phyloP scores from a whole-genome alignment of 495 filamentous ascomycete species.

The Aspergillus carlsbadensis region DNA sequence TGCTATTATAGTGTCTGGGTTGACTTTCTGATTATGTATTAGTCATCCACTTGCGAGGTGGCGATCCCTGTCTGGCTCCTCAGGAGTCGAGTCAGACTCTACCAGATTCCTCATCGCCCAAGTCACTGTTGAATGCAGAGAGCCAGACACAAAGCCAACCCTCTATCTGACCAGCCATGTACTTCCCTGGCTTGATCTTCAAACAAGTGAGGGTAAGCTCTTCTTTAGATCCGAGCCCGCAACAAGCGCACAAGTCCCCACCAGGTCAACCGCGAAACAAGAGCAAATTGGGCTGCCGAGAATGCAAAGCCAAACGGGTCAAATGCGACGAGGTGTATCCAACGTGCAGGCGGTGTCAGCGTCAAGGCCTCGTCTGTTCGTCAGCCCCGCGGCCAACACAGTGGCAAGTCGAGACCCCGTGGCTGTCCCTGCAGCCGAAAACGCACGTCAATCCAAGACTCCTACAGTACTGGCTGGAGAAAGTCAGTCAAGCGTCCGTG shows the following conservation, averaged over 20 bases:
- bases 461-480: conserved; percentile 21
- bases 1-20: no score
- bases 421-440: conserved; percentile 12
- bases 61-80: no score
- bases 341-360: conserved; percentile 51
- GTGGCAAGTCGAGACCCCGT: conserved; percentile 19
- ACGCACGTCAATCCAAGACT: conserved; percentile 10
- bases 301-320: conserved; percentile 38
- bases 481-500: conserved; percentile 11
- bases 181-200: conserved; percentile 11
- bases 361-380: conserved; percentile 16
- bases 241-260: conserved; percentile 12
- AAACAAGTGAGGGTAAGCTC: conserved; percentile 13
- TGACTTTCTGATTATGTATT: no score
- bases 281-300: conserved; percentile 19
- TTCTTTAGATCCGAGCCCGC: conserved; percentile 9
- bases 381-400: conserved; percentile 10
- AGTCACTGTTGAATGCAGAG: no score
- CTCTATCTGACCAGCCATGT: no score
- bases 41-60: no score
- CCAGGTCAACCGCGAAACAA: conserved; percentile 13
- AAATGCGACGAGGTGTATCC: conserved; percentile 65
- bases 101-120: no score
- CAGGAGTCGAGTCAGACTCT: no score
- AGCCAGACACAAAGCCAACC: no score